These are phyloP conservation scores for Citrus sp. DNA, from an alignment of 345 rosid genomes.

Conservation along the genomic window DNA sequence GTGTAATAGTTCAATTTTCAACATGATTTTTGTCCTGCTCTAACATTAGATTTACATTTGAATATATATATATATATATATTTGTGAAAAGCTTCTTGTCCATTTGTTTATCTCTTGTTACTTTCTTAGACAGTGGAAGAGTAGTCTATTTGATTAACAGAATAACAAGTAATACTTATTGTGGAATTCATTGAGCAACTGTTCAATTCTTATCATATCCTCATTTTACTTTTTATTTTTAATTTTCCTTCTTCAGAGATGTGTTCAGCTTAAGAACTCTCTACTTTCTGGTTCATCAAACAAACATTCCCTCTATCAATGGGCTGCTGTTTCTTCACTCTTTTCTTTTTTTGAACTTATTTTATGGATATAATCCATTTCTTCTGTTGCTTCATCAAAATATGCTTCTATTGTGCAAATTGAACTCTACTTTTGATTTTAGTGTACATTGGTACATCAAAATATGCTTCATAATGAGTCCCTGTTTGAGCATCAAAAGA, in stretches of 20 bases:
- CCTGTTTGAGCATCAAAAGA: not conserved
- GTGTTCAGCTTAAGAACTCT: not conserved
- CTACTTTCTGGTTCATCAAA: not conserved
- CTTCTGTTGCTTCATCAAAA: not conserved
- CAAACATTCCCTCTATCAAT: not conserved
- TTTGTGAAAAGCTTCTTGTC: not conserved
- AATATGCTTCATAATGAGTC: not conserved
- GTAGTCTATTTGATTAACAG: not conserved
- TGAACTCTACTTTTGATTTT: not conserved
- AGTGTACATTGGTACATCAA: not conserved
- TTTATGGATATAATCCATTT: not conserved
- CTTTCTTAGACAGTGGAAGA: not conserved
- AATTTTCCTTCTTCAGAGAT: not conserved
- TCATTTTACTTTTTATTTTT: not conserved
- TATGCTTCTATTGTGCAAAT: not conserved
- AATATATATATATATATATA: not conserved
- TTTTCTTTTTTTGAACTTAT: not conserved
- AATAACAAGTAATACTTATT: not conserved
- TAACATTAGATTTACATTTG: not conserved
- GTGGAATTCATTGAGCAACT: not conserved
- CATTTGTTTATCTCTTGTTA: not conserved
- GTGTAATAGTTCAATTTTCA: conserved; percentile 3
- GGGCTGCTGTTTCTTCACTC: not conserved
- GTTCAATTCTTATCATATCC: not conserved
- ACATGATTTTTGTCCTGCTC: not conserved